Evolutionary conservation across 1,284 basidiomycete genomes (phyloP), one percentile per base, ranked within the genome.

Genomic region (Chalciporus sp.): DNA sequence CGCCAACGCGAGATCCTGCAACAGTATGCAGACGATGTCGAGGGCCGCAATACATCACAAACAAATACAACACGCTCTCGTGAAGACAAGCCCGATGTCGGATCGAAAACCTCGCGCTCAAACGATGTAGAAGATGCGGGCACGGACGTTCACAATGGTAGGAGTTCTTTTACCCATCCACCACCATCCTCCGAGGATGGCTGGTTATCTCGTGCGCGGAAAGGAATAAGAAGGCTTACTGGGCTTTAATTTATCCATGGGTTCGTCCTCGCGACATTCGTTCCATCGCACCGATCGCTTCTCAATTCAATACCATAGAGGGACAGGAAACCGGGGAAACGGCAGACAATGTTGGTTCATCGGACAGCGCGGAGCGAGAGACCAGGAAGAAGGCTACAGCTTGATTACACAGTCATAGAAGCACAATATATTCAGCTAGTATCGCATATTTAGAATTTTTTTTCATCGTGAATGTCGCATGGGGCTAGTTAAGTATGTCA

Each of bases 11-110:
- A 93, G 70, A 86, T 98, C 58, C 70, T 98, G 48, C 89, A 97
- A 72, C 83, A 85, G 61, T 98, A 92, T 66, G 95, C 92, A n/a
- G 93, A 96, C 69, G 94, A 96, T 62, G 81, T 93, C 17, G 94
- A 95, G 74, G 92, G 91, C 54, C 81, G 80, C 59, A 70, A 72
- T 35, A 61, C 67, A 53, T 59, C 59, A 35, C 43, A 48, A 26
- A 60, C 61, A 49, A 65, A 64, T 53, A 57, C 62, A 42, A 48
- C 55, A 52, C 53, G 58, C 20, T 63, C 53, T n/a, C 56, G 65
- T 37, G 49, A 61, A 39, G 57, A 56, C 54, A 60, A 64, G 49
- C 47, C 28, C 29, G 62, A 57, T 27, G 41, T 63, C 47, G 49
- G 71, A 48, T 60, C 64, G 47, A 55, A 61, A 33, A 57, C 61